Base-by-base conservation (phyloP, 176 grass and related monocot species). In the Chrysopogon serrulatus region DNA sequence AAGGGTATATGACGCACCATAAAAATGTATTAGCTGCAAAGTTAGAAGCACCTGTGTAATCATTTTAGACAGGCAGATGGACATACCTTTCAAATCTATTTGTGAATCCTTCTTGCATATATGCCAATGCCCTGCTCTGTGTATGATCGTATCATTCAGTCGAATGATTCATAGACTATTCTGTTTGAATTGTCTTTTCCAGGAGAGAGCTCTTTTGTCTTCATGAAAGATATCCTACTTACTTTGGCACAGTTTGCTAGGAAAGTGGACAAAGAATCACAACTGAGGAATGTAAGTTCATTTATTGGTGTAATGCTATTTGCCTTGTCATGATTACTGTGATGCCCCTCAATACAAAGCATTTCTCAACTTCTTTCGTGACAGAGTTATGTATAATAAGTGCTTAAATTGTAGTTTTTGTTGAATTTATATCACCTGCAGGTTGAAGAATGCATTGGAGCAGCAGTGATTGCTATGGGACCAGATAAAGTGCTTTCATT, bases 151-250 rank as follows among this genome's bases (percentile, higher is more conserved):
- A 60, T 60, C 56, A 60, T 60, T 51, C 47, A 33, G 8, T 10
- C n/a, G 27, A 67, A 24, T 30, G 23, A 49, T 82, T 64, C 24
- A 74, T 78, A 69, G 39, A 82, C 24, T 79, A 12, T 73, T 51
- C 18, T 40, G 71, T 67, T 54, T 71, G 59, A 12, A 2, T 56
- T 84, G n/a, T 45, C 64, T 79, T 9, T 54, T 67, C 34, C 51
- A 98, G 96, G 92, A 45, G 85, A 90, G 56, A 79, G 39, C 64
- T 95, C 96, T 66, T 90, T 80, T 60, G 30, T 83, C 49, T 92
- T 92, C 85, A 98, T 93, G 93, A 98, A 95, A 90, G 87, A 95
- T 9, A 85, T 95, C 74, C 62, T 95, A 69, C 86, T 98, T 88
- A 92, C 87, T 71, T 78, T 98, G 49, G 79, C 96, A 43, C 75